These are phyloP conservation scores for Cicer arietinum DNA, from an alignment of 306 rosid species.

Conservation along the genomic window DNA sequence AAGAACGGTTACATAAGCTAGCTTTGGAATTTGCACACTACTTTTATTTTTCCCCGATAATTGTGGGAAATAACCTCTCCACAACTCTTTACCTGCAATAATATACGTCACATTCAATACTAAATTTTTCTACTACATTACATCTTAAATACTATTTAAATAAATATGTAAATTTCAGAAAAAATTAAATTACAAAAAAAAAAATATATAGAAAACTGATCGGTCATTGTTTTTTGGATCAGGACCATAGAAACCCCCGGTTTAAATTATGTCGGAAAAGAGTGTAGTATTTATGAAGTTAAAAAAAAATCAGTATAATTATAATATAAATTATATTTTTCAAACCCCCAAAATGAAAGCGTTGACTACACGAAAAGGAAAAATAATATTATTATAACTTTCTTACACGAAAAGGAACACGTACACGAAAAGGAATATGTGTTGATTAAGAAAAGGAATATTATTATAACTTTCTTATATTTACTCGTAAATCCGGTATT, in stretches of 20 bases:
- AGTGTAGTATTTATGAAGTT: no score
- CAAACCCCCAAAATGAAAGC: background rate
- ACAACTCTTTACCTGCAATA: conserved; percentile 54
- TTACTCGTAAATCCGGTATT: background rate
- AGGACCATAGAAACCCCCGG: no score
- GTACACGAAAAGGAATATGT: background rate
- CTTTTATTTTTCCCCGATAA: background rate
- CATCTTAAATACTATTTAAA: no score
- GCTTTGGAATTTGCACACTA: conserved; percentile 3
- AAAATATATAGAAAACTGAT: no score
- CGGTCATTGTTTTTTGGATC: no score
- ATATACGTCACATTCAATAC: background rate
- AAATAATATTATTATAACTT: background rate
- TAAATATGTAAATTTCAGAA: no score
- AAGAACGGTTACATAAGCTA: conserved; percentile 76
- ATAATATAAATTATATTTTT: background rate
- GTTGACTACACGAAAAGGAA: background rate
- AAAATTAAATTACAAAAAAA: no score
- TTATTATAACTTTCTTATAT: background rate
- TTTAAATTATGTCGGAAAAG: no score
- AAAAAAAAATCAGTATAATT: no score
- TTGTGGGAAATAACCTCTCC: conserved; percentile 38
- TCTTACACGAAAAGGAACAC: background rate
- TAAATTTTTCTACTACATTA: no score
- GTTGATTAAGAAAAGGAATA: background rate